These are phyloP conservation scores for Zymoseptoria ardabiliae DNA, from an alignment of 2,329 filamentous ascomycete species.

Conservation along the genomic window DNA sequence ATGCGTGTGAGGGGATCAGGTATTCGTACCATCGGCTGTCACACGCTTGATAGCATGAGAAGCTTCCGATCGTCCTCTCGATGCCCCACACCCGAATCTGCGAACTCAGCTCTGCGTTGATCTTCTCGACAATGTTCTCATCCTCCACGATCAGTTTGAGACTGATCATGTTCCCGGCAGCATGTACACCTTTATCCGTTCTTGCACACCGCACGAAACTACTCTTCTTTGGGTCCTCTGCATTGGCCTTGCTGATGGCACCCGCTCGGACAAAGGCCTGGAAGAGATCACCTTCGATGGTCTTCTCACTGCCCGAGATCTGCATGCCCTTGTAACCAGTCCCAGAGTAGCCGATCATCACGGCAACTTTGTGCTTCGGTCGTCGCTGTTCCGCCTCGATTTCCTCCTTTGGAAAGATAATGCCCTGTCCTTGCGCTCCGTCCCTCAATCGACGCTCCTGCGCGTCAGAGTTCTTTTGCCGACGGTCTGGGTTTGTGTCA, in stretches of 20 bases:
- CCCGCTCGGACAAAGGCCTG: conserved; percentile 82
- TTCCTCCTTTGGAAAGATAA: conserved; percentile 63
- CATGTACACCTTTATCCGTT: conserved; percentile 96
- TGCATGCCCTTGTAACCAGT: conserved; percentile 98
- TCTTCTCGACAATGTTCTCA: conserved; percentile 75
- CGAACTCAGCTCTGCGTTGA: conserved; percentile 74
- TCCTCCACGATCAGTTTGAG: conserved; percentile 95
- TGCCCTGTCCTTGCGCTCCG: conserved; percentile 35
- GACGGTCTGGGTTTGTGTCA: conserved; percentile 40
- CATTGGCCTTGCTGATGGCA: conserved; percentile 94
- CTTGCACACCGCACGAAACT: conserved; percentile 87
- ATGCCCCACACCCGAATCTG: conserved; percentile 97
- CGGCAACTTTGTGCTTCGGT: conserved; percentile 93
- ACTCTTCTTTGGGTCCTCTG: conserved; percentile 92
- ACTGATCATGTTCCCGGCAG: conserved; percentile 89
- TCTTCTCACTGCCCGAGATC: conserved; percentile 62
- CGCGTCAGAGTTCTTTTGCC: conserved; percentile 36
- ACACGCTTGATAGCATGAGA: conserved; percentile 91
- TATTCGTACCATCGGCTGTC: conserved; percentile 98
- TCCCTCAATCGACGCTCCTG: conserved; percentile 39
- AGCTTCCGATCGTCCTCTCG: conserved; percentile 77
- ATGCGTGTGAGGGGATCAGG: conserved; percentile 84
- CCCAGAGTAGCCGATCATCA: conserved; percentile 90
- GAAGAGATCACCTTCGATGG: conserved; percentile 94
- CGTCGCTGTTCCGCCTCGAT: conserved; percentile 78